Conservation (phyloP, 805 yeast genomes). For the Jamesozyma rosinii region DNA sequence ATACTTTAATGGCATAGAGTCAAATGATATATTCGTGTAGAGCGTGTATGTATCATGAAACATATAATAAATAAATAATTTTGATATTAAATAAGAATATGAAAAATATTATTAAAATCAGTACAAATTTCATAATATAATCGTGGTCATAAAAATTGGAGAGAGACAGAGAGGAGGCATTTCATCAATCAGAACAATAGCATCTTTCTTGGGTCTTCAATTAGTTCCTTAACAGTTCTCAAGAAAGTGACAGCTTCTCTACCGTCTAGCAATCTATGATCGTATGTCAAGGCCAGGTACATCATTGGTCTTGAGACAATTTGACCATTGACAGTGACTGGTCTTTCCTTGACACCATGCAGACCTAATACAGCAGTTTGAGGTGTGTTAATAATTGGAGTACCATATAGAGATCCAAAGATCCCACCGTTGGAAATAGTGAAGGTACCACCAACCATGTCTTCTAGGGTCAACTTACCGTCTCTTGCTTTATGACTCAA, state of each 20-base stretch:
- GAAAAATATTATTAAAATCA: not conserved
- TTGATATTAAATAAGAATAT: not conserved
- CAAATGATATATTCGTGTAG: not conserved
- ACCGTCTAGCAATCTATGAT: slow-evolving; percentile 95
- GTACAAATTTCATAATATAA: not conserved
- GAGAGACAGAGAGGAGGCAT: not conserved
- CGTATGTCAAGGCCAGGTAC: slow-evolving; percentile 97
- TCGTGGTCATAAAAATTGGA: not conserved
- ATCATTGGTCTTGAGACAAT: slow-evolving; percentile 97
- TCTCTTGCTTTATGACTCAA: slow-evolving; percentile 93
- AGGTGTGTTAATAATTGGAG: slow-evolving; percentile 96
- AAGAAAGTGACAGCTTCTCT: slow-evolving; percentile 98
- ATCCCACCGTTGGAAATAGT: slow-evolving; percentile 99
- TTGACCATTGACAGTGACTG: slow-evolving; percentile 93
- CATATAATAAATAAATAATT: not conserved
- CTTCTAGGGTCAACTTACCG: slow-evolving; percentile 91
- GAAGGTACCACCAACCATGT: slow-evolving; percentile 98
- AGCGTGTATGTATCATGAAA: not conserved
- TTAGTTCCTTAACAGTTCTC: slow-evolving; percentile 89
- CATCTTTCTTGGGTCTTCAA: slow-evolving; percentile 99
- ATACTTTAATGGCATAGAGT: not conserved
- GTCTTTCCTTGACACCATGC: slow-evolving; percentile 96
- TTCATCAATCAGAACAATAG: slow-evolving; percentile 38
- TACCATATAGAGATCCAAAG: slow-evolving; percentile 94
- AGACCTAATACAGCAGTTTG: slow-evolving; percentile 97